Conservation (phyloP, 345 rosid genomes). For the Excoecaria agallocha region DNA sequence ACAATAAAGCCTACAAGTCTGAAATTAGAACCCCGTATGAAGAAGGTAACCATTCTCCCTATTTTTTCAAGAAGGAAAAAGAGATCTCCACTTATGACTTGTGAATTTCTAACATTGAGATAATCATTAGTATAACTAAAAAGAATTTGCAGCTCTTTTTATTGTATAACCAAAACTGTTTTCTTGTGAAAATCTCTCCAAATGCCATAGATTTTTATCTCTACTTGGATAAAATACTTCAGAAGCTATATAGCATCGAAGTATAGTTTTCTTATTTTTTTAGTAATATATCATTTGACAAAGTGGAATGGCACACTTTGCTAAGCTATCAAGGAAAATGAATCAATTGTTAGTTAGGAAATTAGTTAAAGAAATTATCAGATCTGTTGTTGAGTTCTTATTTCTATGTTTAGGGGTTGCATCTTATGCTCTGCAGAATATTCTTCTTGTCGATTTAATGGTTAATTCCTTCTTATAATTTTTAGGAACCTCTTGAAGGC, state of each 20-base stretch:
- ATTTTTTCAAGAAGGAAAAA: not conserved
- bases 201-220: not conserved
- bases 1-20: conserved; percentile 81
- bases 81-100: not conserved
- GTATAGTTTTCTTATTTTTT: not conserved
- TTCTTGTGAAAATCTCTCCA: not conserved
- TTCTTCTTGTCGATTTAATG: too few species aligned
- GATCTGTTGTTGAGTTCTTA: too few species aligned
- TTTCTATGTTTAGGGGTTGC: too few species aligned
- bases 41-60: conserved; percentile 50
- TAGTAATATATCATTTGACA: not conserved
- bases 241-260: not conserved
- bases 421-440: too few species aligned
- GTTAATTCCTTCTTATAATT: not conserved
- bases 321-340: not conserved
- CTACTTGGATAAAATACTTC: too few species aligned
- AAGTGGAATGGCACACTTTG: not conserved
- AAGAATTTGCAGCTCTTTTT: not conserved
- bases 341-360: not conserved
- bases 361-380: not conserved
- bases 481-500: conserved; percentile 69
- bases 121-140: not conserved
- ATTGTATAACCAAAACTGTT: too few species aligned
- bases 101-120: not conserved
- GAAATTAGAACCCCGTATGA: conserved; percentile 87